Conservation (phyloP, 2,329 filamentous ascomycete species). For the Sordariomycetes sp. region DNA sequence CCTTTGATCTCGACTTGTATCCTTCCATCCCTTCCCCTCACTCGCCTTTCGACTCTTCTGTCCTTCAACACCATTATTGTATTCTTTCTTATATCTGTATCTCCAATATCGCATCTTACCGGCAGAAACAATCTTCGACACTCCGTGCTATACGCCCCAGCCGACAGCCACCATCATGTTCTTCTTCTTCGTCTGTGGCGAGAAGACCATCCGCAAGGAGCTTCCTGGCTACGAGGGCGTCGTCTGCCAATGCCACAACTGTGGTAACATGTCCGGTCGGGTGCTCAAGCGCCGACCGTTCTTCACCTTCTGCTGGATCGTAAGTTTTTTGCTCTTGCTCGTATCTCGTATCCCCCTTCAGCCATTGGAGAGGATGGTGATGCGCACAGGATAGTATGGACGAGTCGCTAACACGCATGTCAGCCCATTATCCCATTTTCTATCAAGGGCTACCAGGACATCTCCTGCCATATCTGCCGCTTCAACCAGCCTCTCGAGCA, state of each 20-base stretch:
- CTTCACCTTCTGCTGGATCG: constrained; percentile 74
- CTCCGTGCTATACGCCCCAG: background rate
- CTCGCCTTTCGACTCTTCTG: background rate
- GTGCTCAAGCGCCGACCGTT: constrained; percentile 58
- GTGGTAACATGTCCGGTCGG: constrained; percentile 52
- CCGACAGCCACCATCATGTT: constrained; percentile 34
- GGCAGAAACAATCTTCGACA: background rate
- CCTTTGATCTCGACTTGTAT: too few species aligned
- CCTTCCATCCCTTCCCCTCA: too few species aligned
- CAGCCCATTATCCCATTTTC: constrained; percentile 65
- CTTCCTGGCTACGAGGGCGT: constrained; percentile 53
- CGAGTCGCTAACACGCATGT: background rate
- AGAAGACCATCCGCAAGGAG: constrained; percentile 51
- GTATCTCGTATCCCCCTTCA: background rate
- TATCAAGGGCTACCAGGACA: constrained; percentile 56
- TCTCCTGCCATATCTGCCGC: constrained; percentile 67
- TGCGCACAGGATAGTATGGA: background rate
- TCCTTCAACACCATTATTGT: background rate
- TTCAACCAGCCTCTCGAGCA: constrained; percentile 60
- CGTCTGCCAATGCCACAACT: constrained; percentile 56
- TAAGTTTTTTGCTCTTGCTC: constrained; percentile 22
- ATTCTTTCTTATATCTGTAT: background rate
- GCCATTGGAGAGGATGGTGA: too few species aligned
- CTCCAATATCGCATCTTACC: background rate
- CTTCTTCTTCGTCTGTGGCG: constrained; percentile 53